A percentile compares a stretch with the other conserved stretches of the same genome.
These are phyloP conservation scores for Paracorniculantispora psalliotae DNA, from an alignment of 2,329 filamentous ascomycete genomes.

Conservation along the genomic window DNA sequence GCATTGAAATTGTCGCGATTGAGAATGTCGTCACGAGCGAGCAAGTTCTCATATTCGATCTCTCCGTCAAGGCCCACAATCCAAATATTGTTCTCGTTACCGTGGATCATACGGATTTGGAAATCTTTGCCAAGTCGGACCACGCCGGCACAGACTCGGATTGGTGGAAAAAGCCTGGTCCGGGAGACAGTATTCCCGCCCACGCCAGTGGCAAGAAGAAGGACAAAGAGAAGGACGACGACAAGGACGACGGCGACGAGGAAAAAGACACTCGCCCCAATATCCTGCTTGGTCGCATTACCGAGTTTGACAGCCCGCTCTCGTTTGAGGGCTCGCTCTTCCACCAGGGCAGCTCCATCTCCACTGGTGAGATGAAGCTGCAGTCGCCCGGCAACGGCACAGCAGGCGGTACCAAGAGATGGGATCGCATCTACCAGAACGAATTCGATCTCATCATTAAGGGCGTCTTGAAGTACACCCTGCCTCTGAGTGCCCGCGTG, in stretches of 20 bases:
- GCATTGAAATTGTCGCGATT: conserved; percentile 74
- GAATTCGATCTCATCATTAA: conserved; percentile 91
- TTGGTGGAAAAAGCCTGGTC: conserved; percentile 44
- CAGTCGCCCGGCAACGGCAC: conserved; percentile 83
- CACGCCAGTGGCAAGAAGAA: conserved; percentile 22
- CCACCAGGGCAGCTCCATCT: conserved; percentile 64
- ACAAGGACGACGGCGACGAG: conserved; percentile 51
- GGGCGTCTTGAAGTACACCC: conserved; percentile 79
- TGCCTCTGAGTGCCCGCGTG: conserved; percentile 56
- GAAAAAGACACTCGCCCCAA: conserved; percentile 57
- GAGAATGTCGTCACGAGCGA: conserved; percentile 89
- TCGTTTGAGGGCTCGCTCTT: conserved; percentile 88
- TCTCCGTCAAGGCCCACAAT: conserved; percentile 83
- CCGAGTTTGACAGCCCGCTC: conserved; percentile 79
- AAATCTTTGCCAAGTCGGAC: conserved; percentile 91
- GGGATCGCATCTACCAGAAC: conserved; percentile 86
- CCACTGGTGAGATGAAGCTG: conserved; percentile 79
- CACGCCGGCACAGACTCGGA: conserved; percentile 68
- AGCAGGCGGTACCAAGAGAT: conserved; percentile 75
- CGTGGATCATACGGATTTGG: conserved; percentile 80
- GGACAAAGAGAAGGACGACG: conserved; percentile 26
- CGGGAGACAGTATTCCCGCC: not conserved
- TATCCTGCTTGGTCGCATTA: conserved; percentile 86
- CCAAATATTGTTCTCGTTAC: conserved; percentile 88
- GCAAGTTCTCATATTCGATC: conserved; percentile 90